Evolutionary conservation across 345 rosid species (phyloP).

Genomic region (Lagerstroemia speciosa): DNA sequence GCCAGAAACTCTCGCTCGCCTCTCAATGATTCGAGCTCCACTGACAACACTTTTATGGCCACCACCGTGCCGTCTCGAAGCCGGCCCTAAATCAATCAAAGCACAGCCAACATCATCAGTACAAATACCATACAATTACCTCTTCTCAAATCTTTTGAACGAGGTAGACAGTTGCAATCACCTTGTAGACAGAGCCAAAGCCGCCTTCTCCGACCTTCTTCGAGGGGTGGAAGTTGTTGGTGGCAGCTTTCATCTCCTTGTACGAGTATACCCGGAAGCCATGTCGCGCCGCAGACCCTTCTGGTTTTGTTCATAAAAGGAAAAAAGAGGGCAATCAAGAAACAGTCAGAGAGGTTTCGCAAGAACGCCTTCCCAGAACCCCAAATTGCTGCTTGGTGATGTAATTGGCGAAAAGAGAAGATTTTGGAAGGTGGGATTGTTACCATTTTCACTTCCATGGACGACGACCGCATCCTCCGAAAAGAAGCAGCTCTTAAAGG

Average conservation of each 20-base stretch:
- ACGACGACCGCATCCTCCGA: not conserved
- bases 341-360: not conserved
- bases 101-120: not conserved
- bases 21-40: conserved; percentile 41
- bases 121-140: not conserved
- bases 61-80: conserved; percentile 28
- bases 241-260: conserved; percentile 34
- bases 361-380: not conserved
- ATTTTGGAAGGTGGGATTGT: not conserved
- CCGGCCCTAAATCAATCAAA: not conserved
- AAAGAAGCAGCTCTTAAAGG: conserved; percentile 11
- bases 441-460: conserved; percentile 6
- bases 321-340: not conserved
- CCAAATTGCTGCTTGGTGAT: not conserved
- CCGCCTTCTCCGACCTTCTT: conserved; percentile 60
- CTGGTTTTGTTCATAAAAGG: conserved; percentile 7
- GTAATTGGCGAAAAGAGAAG: not conserved
- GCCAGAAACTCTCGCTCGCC: conserved; percentile 59
- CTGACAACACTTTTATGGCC: conserved; percentile 44
- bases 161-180: conserved; percentile 3
- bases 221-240: conserved; percentile 28
- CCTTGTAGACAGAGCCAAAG: conserved; percentile 55
- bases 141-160: not conserved
- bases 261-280: conserved; percentile 28
- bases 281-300: conserved; percentile 14